phyloP scores from a whole-genome alignment of 352 stramenopile genomes.

The Phytophthora cactorum region DNA sequence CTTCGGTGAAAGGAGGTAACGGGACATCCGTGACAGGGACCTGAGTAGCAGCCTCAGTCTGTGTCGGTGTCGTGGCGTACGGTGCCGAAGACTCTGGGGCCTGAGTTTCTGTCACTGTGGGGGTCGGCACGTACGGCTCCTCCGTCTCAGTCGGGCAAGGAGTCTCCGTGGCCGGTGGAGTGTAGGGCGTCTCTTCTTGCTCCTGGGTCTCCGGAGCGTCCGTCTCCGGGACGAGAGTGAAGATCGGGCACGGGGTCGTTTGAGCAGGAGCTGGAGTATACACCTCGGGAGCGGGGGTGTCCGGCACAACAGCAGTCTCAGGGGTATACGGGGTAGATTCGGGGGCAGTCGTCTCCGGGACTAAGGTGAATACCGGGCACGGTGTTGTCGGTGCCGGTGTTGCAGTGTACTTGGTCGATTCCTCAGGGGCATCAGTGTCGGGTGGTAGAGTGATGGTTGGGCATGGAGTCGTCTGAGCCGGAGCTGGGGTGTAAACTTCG shows the following conservation, averaged over 20 bases:
- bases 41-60: background rate
- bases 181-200: conserved; percentile 12
- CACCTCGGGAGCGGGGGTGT: conserved; percentile 2
- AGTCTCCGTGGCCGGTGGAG: conserved; percentile 12
- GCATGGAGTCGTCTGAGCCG: conserved; percentile 23
- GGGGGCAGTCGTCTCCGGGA: conserved; percentile 1
- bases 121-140: background rate
- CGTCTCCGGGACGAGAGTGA: conserved; percentile 20
- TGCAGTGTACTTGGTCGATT: conserved; percentile 4
- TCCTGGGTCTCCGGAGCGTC: conserved; percentile 6
- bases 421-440: conserved; percentile 21
- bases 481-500: conserved; percentile 9
- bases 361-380: conserved; percentile 20
- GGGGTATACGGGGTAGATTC: background rate
- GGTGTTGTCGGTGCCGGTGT: conserved; percentile 13
- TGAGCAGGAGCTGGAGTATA: conserved; percentile 8
- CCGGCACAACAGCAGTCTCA: background rate
- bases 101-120: conserved; percentile 10
- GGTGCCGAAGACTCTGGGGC: conserved; percentile 12
- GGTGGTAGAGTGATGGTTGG: conserved; percentile 16
- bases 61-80: conserved; percentile 8
- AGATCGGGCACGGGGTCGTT: conserved; percentile 18
- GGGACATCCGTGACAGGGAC: conserved; percentile 19
- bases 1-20: conserved; percentile 14
- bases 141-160: background rate